These are phyloP conservation scores for Alternaria brassicicola DNA, from an alignment of 2,329 filamentous ascomycete genomes.

Conservation along the genomic window DNA sequence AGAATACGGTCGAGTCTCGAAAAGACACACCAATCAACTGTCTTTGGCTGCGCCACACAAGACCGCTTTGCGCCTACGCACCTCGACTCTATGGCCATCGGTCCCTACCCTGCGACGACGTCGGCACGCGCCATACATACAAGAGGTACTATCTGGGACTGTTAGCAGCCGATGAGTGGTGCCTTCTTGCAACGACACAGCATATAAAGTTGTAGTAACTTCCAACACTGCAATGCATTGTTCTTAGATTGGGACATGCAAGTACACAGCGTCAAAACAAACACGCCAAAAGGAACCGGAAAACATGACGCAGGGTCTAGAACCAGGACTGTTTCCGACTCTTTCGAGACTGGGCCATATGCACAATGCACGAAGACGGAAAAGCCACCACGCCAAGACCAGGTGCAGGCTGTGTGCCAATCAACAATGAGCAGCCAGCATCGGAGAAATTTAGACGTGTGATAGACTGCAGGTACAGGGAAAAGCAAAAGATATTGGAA, in stretches of 20 bases:
- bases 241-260: neutral
- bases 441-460: slow-evolving; percentile 9
- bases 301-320: slow-evolving; percentile 9
- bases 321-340: slow-evolving; percentile 8
- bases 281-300: neutral
- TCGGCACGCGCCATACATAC: neutral
- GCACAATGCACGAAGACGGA: slow-evolving; percentile 14
- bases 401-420: slow-evolving; percentile 14
- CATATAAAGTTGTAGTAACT: neutral
- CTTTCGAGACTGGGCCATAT: slow-evolving; percentile 15
- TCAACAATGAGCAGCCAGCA: slow-evolving; percentile 12
- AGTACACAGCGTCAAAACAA: slow-evolving; percentile 1
- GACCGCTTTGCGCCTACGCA: neutral
- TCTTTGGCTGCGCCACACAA: neutral
- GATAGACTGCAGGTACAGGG: slow-evolving; percentile 10
- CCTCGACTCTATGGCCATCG: neutral
- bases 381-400: slow-evolving; percentile 19
- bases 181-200: neutral
- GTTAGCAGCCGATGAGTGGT: slow-evolving; percentile 4
- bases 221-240: neutral
- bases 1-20: neutral
- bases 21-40: neutral
- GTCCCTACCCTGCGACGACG: neutral
- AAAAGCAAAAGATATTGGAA: slow-evolving; percentile 12
- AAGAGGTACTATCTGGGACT: neutral